A percentile compares a stretch with the other conserved stretches of the same genome.
phyloP scores from a whole-genome alignment of 495 filamentous ascomycete genomes.

The Xylaria nigripes region DNA sequence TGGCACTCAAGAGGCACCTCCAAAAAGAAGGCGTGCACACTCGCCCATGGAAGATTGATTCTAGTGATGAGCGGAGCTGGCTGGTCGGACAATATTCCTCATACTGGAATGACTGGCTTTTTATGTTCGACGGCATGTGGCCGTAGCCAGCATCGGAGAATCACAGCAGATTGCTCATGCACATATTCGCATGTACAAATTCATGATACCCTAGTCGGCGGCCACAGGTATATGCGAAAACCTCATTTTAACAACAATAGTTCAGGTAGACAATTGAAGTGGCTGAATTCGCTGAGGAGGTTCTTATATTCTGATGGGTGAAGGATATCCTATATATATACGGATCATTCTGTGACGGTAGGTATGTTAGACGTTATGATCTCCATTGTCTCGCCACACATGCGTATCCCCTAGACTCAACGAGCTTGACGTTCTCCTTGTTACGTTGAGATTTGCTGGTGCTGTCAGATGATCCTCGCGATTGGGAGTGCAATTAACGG shows the following conservation, averaged over 20 bases:
- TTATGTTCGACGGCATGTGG: slow-evolving; percentile 42
- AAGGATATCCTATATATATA: slow-evolving; percentile 12
- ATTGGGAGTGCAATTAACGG: slow-evolving; percentile 8
- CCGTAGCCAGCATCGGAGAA: slow-evolving; percentile 15
- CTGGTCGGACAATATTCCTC: slow-evolving; percentile 31
- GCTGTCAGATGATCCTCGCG: neutral
- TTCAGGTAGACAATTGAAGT: neutral
- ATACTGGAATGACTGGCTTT: slow-evolving; percentile 41
- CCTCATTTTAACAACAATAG: neutral
- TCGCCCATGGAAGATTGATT: slow-evolving; percentile 34
- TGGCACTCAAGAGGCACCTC: slow-evolving; percentile 35
- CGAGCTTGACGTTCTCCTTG: slow-evolving; percentile 31
- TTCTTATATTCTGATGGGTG: neutral
- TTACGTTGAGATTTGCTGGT: slow-evolving; percentile 9
- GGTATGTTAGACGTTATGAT: slow-evolving; percentile 25
- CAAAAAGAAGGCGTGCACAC: slow-evolving; percentile 31
- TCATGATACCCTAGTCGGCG: neutral
- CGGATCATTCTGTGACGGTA: neutral
- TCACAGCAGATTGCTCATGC: neutral
- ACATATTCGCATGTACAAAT: neutral
- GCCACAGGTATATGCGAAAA: too few species aligned
- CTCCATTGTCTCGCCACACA: slow-evolving; percentile 41
- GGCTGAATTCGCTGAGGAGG: neutral
- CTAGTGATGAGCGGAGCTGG: slow-evolving; percentile 35
- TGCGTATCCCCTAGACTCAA: slow-evolving; percentile 50